phyloP scores from a whole-genome alignment of 495 filamentous ascomycete species.

The Penicillium herquei region DNA sequence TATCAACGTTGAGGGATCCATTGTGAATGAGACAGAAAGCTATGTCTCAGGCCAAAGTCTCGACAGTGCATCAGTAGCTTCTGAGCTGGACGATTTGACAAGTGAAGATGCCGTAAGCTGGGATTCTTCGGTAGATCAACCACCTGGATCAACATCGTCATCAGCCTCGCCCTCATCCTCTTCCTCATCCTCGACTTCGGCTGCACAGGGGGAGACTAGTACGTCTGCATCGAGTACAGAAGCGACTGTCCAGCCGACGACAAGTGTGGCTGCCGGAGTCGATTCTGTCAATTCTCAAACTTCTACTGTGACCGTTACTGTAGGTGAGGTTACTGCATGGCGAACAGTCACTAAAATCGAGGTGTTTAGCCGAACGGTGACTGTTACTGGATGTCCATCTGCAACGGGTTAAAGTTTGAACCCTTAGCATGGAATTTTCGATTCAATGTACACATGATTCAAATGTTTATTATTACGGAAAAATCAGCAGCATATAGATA shows the following conservation, averaged over 20 bases:
- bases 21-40: conserved; percentile 2
- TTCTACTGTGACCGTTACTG: conserved; percentile 1
- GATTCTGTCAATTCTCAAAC: no score
- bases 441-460: not conserved
- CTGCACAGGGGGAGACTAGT: conserved; percentile 3
- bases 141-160: no score
- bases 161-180: no score
- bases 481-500: no score
- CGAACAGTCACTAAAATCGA: not conserved
- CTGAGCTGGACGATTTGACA: conserved; percentile 33
- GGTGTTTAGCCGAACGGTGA: conserved; percentile 8
- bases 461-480: not conserved
- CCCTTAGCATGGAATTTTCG: no score
- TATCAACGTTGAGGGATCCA: conserved; percentile 54
- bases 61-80: conserved; percentile 36
- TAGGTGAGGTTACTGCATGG: conserved; percentile 19
- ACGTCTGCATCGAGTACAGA: not conserved
- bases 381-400: conserved; percentile 1
- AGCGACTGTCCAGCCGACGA: not conserved
- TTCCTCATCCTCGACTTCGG: not conserved
- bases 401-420: not conserved
- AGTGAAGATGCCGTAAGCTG: not conserved
- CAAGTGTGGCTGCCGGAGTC: no score
- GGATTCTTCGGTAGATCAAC: not conserved
- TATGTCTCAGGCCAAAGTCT: conserved; percentile 36